phyloP scores from a whole-genome alignment of 495 filamentous ascomycete species.

The Neurospora pannonica region DNA sequence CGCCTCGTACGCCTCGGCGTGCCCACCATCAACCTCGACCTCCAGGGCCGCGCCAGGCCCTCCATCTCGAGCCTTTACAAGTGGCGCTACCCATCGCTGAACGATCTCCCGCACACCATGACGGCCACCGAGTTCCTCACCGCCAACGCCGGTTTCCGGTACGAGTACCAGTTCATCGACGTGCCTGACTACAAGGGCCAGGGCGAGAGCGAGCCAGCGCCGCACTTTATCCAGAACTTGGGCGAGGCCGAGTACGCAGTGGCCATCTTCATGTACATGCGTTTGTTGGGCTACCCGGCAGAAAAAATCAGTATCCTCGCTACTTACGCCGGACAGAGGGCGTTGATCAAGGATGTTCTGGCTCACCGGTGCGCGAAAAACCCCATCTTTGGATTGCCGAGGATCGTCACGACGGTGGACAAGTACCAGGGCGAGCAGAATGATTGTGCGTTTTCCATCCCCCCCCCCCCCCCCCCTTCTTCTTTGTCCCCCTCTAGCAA shows the following conservation, averaged over 20 bases:
- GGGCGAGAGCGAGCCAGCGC: constrained; percentile 84
- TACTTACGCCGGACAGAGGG: constrained; percentile 90
- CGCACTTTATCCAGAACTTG: constrained; percentile 94
- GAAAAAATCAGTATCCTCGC: constrained; percentile 82
- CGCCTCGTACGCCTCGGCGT: constrained; percentile 84
- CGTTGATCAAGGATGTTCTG: constrained; percentile 83
- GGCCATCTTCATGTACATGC: constrained; percentile 95
- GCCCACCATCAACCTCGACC: constrained; percentile 79
- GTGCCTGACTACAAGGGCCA: constrained; percentile 87
- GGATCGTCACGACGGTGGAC: constrained; percentile 88
- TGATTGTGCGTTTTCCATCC: constrained; percentile 60
- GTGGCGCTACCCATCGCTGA: constrained; percentile 82
- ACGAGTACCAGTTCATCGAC: constrained; percentile 96
- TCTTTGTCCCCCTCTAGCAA: not conserved
- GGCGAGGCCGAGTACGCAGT: constrained; percentile 97
- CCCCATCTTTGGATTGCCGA: constrained; percentile 80
- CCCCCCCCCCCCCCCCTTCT: not conserved
- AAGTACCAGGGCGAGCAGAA: constrained; percentile 99
- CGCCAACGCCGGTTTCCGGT: constrained; percentile 86
- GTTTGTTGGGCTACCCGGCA: constrained; percentile 90
- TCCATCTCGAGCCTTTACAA: constrained; percentile 83
- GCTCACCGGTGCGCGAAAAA: constrained; percentile 76
- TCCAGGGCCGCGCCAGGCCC: constrained; percentile 81
- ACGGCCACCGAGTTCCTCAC: constrained; percentile 58
- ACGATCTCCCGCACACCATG: constrained; percentile 67